Conservation (phyloP, 2,329 filamentous ascomycete genomes). For the Penicillium rolfsii region DNA sequence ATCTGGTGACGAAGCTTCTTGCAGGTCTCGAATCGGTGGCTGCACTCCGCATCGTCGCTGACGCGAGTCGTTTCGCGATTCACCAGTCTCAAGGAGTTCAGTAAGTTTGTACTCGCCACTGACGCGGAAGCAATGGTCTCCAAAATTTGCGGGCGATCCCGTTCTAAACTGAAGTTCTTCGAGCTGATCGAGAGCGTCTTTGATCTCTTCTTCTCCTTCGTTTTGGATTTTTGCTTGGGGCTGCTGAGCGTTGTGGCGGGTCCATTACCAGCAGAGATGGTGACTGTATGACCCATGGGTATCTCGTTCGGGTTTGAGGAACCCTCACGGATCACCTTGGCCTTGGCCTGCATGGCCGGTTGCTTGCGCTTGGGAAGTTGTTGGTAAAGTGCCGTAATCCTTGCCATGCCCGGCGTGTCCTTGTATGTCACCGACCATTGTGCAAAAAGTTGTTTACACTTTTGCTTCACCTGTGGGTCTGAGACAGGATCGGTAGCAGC, state of each 20-base stretch:
- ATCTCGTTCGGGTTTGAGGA: conserved; percentile 58
- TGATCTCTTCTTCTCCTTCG: conserved; percentile 59
- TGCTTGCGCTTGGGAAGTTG: conserved; percentile 70
- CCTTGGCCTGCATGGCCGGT: conserved; percentile 73
- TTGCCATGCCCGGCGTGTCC: conserved; percentile 75
- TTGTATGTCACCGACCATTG: conserved; percentile 86
- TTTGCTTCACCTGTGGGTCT: conserved; percentile 81
- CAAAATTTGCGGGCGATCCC: conserved; percentile 85
- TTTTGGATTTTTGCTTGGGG: conserved; percentile 43
- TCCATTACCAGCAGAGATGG: conserved; percentile 43
- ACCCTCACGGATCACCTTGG: conserved; percentile 81
- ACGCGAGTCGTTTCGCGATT: conserved; percentile 88
- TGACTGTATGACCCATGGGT: conserved; percentile 45
- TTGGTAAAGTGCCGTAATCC: conserved; percentile 77
- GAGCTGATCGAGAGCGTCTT: conserved; percentile 51
- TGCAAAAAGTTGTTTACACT: conserved; percentile 83
- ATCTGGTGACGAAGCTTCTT: conserved; percentile 84
- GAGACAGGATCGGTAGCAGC: conserved; percentile 83
- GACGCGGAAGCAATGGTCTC: conserved; percentile 86
- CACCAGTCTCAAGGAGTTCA: conserved; percentile 84
- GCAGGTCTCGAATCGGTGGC: conserved; percentile 80
- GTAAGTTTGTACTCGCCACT: conserved; percentile 86
- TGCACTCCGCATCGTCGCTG: conserved; percentile 76
- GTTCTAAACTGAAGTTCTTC: conserved; percentile 78
- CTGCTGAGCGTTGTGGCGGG: conserved; percentile 43